Base-by-base conservation (phyloP, 2,329 filamentous ascomycete species). In the Tolypocladium nubicola region DNA sequence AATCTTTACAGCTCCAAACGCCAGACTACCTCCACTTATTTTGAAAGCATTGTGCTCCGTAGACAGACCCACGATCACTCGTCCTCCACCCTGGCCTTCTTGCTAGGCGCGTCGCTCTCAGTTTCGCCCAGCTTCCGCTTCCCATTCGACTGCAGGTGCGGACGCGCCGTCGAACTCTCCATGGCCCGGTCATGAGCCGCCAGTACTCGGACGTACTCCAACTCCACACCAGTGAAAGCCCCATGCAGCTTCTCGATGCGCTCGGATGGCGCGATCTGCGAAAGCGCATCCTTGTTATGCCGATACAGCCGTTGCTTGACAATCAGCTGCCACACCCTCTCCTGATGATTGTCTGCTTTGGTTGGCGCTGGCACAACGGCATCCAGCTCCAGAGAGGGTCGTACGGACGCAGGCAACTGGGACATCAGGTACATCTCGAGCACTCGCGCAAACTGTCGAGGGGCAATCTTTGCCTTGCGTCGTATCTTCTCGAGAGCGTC, bases 241-340 rank as follows among this genome's bases (percentile, higher is more conserved):
- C 87, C 81, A 54, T 89, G 82, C 4, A 95, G 75, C 75, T 87
- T 90, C 58, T 88, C 81, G 9, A 88, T 82, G 40, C 88, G 80
- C 69, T 93, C 88, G 0, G 74, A 69, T 6, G 76, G 75, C 56
- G 90, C 87, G 45, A 93, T 73, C 70, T 92, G 86, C 41, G 82
- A 80, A 14, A 95, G 76, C 2, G 81, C 72, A 63, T 92, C 86
- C 58, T 79, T 80, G 66, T 94, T 93, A 64, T 90, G 87, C 50
- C 82, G 79, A 68, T 89, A 91, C 4, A 95, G 75, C 40, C 90
- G 77, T 65, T 89, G 82, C 73, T 94, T 94, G n/a, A 87, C 83
- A 47, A 89, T 76, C 30, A 93, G 70, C 37, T 85, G 77, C 88
- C 88, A 95, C 50, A 90, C 79, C 61, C 79, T 81, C 68, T 88